Evolutionary conservation across 495 filamentous ascomycete species (phyloP), one percentile per base, ranked within the genome.

Genomic region (Talaromyces trachyspermus): DNA sequence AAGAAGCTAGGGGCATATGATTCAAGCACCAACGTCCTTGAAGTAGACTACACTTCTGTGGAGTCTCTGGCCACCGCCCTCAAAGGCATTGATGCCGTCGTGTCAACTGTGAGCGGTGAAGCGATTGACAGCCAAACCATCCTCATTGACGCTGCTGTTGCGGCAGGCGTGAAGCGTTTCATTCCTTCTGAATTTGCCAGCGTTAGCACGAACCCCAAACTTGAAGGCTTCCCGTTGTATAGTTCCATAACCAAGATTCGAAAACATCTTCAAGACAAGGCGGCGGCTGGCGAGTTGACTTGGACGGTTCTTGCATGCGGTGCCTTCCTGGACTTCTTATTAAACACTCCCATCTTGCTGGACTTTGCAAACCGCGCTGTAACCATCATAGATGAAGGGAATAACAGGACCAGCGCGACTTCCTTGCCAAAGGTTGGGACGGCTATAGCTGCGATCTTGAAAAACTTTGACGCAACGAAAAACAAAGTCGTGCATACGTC

Each of bases 21-120:
- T 60, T 64, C 50, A 20, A 59, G 61, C 9, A 66, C 76, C 22
- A 49, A 57, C 5, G 53, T 76, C 24, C 60, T 66, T 42, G 54
- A 56, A 12, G 79, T 76, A n/a, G 71, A 86, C 55, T 83, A 75
- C 55, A 54, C 54, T 29, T 84, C 78, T 0, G 47, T 73, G 5
- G 66, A 76, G 9, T 71, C 70, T 0, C 65, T 85, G 15, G 67
- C 61, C 0, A 22, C 53, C 41, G 54, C 55, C 43, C 39, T 70
- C 1, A 42, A 68, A 62, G 52, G 70, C 58, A 36, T 69, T 47
- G 55, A 77, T 65, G 51, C 54, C 2, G 42, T 63, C 0, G 27
- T 64, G 14, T 66, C 62, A 11, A 58, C 62, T 15, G 42, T 70
- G 0, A 50, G 51, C 3, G 49, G 52, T 14, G 17, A 38, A 1